These are phyloP conservation scores for Geotrichum macrosporum DNA, from an alignment of 1,139 yeast genomes.

Conservation along the genomic window DNA sequence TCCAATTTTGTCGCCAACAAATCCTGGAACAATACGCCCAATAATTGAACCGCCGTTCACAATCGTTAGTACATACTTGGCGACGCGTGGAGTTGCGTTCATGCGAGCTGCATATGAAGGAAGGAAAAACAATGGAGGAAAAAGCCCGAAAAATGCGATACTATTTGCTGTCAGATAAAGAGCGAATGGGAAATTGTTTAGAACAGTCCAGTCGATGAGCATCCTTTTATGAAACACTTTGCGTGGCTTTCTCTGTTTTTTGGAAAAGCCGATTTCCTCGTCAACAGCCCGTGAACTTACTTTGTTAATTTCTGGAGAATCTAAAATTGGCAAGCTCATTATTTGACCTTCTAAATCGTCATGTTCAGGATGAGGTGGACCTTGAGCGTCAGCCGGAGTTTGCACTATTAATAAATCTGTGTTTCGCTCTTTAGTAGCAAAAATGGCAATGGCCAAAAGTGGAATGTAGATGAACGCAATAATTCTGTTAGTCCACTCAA, in stretches of 20 bases:
- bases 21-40: slow-evolving; percentile 51
- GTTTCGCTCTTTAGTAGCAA: slow-evolving; percentile 28
- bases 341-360: slow-evolving; percentile 2
- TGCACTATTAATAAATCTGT: slow-evolving; percentile 29
- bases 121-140: slow-evolving; percentile 38
- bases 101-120: slow-evolving; percentile 25
- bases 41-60: slow-evolving; percentile 47
- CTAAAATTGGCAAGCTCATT: not conserved
- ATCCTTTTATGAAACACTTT: not conserved
- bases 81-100: slow-evolving; percentile 29
- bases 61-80: slow-evolving; percentile 42
- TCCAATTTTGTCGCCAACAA: slow-evolving; percentile 46
- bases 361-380: not conserved
- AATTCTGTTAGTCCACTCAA: slow-evolving; percentile 50
- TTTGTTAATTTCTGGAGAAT: not conserved
- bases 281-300: not conserved
- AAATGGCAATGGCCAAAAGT: slow-evolving; percentile 38
- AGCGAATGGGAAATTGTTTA: slow-evolving; percentile 25
- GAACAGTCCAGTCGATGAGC: slow-evolving; percentile 25
- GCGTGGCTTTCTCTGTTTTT: slow-evolving; percentile 1
- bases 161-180: slow-evolving; percentile 29
- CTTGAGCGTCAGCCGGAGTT: not conserved
- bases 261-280: not conserved
- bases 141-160: slow-evolving; percentile 38
- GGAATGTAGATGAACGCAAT: slow-evolving; percentile 45